phyloP scores from a whole-genome alignment of 495 filamentous ascomycete species.

The Xylaria palmicola region DNA sequence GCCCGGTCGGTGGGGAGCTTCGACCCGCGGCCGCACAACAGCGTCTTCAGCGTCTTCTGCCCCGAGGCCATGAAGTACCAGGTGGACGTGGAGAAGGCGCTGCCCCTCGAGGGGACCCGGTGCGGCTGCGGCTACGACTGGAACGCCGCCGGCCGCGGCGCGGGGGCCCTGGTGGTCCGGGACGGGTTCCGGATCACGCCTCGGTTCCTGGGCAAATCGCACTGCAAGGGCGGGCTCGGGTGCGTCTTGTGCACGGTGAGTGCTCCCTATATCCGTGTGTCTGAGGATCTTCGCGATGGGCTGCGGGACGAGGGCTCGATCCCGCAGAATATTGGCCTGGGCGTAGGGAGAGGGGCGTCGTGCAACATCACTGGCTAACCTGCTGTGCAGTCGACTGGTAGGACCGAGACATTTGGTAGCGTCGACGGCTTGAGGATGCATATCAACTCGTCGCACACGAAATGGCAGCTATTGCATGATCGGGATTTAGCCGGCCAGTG shows the following conservation, averaged over 20 bases:
- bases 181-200: slow-evolving; percentile 37
- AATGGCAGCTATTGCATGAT: slow-evolving; percentile 44
- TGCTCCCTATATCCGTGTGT: slow-evolving; percentile 12
- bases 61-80: slow-evolving; percentile 38
- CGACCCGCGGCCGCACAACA: slow-evolving; percentile 31
- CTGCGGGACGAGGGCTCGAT: no score
- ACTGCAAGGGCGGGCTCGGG: slow-evolving; percentile 33
- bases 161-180: slow-evolving; percentile 20
- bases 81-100: slow-evolving; percentile 28
- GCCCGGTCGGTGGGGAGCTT: not conserved
- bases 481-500: slow-evolving; percentile 31
- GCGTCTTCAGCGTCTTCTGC: slow-evolving; percentile 42
- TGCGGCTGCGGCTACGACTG: slow-evolving; percentile 40
- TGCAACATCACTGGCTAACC: not conserved
- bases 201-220: slow-evolving; percentile 40
- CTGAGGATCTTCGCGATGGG: no score
- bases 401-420: slow-evolving; percentile 32
- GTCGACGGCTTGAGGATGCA: slow-evolving; percentile 31
- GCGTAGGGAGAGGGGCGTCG: not conserved
- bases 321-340: no score
- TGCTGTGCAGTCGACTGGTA: slow-evolving; percentile 27
- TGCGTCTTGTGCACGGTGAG: slow-evolving; percentile 23
- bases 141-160: slow-evolving; percentile 17
- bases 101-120: slow-evolving; percentile 22
- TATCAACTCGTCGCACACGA: slow-evolving; percentile 36